Evolutionary conservation across 345 rosid species (phyloP), one percentile per base, ranked within the genome.

Genomic region (Litchi chinensis): DNA sequence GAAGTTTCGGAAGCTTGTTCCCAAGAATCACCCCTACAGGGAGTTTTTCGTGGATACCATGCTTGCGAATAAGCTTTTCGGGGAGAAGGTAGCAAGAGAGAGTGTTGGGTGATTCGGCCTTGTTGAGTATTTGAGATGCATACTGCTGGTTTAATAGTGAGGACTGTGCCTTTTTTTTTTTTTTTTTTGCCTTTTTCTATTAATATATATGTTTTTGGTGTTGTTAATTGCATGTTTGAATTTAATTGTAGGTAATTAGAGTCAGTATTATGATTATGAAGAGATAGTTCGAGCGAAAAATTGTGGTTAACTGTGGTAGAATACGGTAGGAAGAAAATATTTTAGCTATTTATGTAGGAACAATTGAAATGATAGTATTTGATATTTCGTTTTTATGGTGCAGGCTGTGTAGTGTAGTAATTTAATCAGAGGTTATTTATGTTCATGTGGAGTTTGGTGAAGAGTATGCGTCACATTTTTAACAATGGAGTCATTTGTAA

Each of bases 1-100:
- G 66, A 91, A 89, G 88, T 95, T 91, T 18, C 80, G 92, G 77
- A 89, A 76, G 77, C 98, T 95, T 84, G 93, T 95, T 5, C 99
- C 98, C 0, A 88, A 70, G 86, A 89, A 95, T 82, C 98, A 95
- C 81, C 99, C 99, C 9, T 92, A 90, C 15, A 89, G 91, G 60
- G 94, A 95, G 85, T 93, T 87, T 78, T 90, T 93, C 63, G 85
- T 84, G 43, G 96, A 95, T 70, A 95, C 90, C 60, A 90, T 91
- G 97, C 77, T 91, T 21, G 92, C 91, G 3, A 85, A 89, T 0
- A 92, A 88, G 89, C 82, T 93, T 19, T 90, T 92, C 11, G 87
- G 90, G 7, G 92, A 87, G 71, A 92, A 87, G 85, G 88, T 78
- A 4, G 87, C 86, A 65, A 77, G 91, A 71, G 90, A 91, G 79